A percentile compares a stretch with the other conserved stretches of the same genome.
Evolutionary conservation across 257 asterid genomes (phyloP).

Genomic region (Coffea canephora): DNA sequence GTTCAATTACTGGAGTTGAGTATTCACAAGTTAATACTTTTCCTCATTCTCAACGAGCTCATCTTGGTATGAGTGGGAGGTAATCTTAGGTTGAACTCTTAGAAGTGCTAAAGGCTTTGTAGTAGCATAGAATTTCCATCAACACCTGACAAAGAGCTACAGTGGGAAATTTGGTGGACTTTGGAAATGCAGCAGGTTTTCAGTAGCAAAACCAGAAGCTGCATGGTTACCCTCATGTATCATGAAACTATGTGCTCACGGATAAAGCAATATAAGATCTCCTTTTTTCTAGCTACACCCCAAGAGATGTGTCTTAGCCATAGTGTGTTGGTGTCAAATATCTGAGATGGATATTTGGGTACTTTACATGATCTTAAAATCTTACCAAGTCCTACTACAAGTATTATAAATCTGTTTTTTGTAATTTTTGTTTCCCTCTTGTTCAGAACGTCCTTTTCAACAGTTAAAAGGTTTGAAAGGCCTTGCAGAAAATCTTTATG

Average conservation of each 20-base stretch:
- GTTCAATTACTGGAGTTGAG: background rate
- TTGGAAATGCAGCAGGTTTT: background rate
- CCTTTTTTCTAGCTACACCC: background rate
- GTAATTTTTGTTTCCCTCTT: background rate
- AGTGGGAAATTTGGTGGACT: background rate
- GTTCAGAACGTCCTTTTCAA: background rate
- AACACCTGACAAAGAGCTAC: background rate
- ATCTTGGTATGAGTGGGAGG: background rate
- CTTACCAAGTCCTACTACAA: background rate
- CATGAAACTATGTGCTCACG: background rate
- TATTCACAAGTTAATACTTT: background rate
- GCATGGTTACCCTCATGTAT: background rate
- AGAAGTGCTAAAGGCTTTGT: background rate
- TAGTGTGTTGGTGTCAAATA: background rate
- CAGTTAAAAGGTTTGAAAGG: background rate
- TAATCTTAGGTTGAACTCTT: background rate
- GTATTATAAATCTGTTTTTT: background rate
- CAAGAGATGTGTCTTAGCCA: background rate
- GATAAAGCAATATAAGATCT: background rate
- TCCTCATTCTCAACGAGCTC: background rate
- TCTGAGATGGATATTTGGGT: background rate
- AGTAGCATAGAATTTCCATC: background rate
- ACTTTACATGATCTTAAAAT: background rate
- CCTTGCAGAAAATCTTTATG: background rate
- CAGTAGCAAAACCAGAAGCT: slow-evolving; percentile 1